Conservation (phyloP, 208 protist species). For the Angomonas desouzai region DNA sequence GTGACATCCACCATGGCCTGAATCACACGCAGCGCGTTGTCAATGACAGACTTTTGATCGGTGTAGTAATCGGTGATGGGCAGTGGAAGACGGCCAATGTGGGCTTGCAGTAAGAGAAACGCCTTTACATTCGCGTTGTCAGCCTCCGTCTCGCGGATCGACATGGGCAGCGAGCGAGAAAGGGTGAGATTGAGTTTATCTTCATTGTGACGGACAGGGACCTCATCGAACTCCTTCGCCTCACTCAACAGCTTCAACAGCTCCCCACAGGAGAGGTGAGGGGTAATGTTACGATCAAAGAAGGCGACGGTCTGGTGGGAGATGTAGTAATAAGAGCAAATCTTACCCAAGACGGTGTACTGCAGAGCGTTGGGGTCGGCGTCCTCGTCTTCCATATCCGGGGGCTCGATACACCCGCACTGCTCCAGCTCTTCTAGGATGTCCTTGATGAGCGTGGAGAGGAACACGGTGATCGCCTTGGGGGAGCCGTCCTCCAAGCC, state of each 20-base stretch:
- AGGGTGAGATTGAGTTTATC: slow-evolving; percentile 95
- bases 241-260: slow-evolving; percentile 88
- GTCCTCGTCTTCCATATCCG: slow-evolving; percentile 43
- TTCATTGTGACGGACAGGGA: slow-evolving; percentile 99
- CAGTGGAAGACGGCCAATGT: slow-evolving; percentile 89
- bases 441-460: slow-evolving; percentile 77
- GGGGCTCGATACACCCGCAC: slow-evolving; percentile 79
- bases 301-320: slow-evolving; percentile 91
- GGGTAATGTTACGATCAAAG: slow-evolving; percentile 84
- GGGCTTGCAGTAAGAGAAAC: slow-evolving; percentile 97
- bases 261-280: slow-evolving; percentile 45
- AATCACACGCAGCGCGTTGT: slow-evolving; percentile 96
- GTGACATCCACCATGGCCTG: slow-evolving; percentile 95
- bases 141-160: slow-evolving; percentile 57
- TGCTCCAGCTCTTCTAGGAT: slow-evolving; percentile 79
- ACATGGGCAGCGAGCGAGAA: slow-evolving; percentile 54
- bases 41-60: slow-evolving; percentile 97
- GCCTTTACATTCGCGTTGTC: slow-evolving; percentile 96
- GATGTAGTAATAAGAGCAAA: slow-evolving; percentile 99
- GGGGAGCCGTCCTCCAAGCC: slow-evolving; percentile 91
- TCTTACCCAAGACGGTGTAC: slow-evolving; percentile 92
- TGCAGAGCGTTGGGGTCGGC: slow-evolving; percentile 60
- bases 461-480: slow-evolving; percentile 80
- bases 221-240: slow-evolving; percentile 94
- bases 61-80: slow-evolving; percentile 98